phyloP scores from a whole-genome alignment of 2,329 filamentous ascomycete species.

The Fulvia fulva region DNA sequence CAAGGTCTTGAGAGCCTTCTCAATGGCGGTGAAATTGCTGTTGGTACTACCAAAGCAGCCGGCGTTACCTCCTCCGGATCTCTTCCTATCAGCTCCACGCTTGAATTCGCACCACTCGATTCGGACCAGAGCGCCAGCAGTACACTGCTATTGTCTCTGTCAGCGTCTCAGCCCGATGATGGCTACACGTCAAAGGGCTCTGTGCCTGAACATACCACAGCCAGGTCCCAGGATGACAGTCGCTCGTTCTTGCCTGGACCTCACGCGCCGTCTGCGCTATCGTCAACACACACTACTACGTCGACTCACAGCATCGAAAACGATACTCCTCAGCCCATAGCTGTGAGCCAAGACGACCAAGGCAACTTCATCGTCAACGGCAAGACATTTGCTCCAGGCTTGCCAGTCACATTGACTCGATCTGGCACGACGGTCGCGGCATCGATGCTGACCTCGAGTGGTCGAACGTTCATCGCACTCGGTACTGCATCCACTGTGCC shows the following conservation, averaged over 20 bases:
- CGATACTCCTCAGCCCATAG: not conserved
- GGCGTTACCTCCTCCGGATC: no score
- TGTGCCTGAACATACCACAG: no score
- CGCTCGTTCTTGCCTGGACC: no score
- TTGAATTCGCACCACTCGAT: not conserved
- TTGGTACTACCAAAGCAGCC: no score
- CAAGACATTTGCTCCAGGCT: not conserved
- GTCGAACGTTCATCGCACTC: not conserved
- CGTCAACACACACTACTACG: no score
- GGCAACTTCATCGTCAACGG: slow-evolving; percentile 7
- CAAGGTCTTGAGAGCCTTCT: not conserved
- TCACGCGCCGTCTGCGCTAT: no score
- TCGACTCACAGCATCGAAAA: not conserved
- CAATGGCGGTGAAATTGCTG: not conserved
- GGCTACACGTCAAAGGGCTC: no score
- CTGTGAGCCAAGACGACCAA: not conserved
- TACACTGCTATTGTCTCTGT: not conserved
- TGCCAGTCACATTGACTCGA: not conserved
- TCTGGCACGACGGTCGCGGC: not conserved
- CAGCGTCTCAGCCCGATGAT: not conserved
- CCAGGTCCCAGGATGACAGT: no score
- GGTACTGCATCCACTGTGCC: not conserved
- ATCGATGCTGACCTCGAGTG: not conserved
- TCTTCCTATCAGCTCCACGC: not conserved
- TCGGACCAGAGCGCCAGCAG: not conserved